A percentile compares a stretch with the other conserved stretches of the same genome.
These are phyloP conservation scores for Jasminum sambac DNA, from an alignment of 257 asterid genomes.

Conservation along the genomic window DNA sequence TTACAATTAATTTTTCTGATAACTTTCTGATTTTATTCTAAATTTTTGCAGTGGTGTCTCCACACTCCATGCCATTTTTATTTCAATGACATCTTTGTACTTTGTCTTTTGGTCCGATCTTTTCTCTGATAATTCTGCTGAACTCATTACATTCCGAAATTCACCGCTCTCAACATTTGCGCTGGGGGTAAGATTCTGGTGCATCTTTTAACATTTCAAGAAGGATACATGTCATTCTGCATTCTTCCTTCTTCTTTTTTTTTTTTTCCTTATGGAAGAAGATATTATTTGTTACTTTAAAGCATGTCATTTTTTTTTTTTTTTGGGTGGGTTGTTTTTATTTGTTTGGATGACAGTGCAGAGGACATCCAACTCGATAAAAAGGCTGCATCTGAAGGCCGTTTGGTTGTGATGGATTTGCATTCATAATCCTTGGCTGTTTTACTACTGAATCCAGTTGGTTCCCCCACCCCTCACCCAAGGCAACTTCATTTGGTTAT, in stretches of 20 bases:
- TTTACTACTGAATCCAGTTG: neutral
- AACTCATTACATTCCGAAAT: slow-evolving; percentile 62
- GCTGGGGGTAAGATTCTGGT: slow-evolving; percentile 65
- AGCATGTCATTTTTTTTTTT: neutral
- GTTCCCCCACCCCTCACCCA: neutral
- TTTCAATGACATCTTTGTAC: slow-evolving; percentile 68
- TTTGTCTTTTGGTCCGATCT: slow-evolving; percentile 86
- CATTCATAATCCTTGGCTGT: neutral
- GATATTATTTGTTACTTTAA: neutral
- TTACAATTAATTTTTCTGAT: slow-evolving; percentile 17
- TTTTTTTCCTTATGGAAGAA: neutral
- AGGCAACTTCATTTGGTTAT: neutral
- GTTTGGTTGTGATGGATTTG: neutral
- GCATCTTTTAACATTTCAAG: slow-evolving; percentile 20
- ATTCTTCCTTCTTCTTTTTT: no score
- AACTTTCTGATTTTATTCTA: slow-evolving; percentile 32
- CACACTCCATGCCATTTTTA: slow-evolving; percentile 85
- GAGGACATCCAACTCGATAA: neutral
- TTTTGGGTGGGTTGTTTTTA: neutral
- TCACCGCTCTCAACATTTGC: slow-evolving; percentile 73
- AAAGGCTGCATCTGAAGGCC: neutral
- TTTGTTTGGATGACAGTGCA: neutral
- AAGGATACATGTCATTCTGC: neutral
- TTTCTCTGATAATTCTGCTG: slow-evolving; percentile 64
- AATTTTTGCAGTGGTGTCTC: slow-evolving; percentile 78